Conservation (phyloP, 352 stramenopile genomes). For the Aphanomyces astaci region DNA sequence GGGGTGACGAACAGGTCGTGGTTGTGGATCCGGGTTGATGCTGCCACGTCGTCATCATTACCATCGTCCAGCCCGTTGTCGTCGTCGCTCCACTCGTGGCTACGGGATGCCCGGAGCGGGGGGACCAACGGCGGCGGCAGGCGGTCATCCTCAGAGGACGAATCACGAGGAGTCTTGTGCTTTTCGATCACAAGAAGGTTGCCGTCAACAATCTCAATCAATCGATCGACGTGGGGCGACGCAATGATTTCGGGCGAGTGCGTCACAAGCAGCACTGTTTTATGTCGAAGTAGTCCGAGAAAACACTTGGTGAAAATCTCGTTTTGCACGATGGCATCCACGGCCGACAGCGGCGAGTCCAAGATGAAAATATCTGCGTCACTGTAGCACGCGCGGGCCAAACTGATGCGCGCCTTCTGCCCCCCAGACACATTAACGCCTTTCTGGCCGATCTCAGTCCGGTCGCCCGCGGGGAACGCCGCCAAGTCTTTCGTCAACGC, state of each 20-base stretch:
- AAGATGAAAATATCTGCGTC: conserved; percentile 77
- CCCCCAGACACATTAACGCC: conserved; percentile 17
- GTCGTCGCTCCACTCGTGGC: too few species aligned
- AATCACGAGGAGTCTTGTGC: not conserved
- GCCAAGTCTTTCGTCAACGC: conserved; percentile 64
- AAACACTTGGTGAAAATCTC: conserved; percentile 84
- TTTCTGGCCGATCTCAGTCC: conserved; percentile 21
- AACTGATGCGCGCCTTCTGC: conserved; percentile 16
- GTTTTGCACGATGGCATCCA: conserved; percentile 80
- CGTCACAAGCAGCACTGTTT: conserved; percentile 74
- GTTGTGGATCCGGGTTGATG: not conserved
- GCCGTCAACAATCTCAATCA: conserved; percentile 25
- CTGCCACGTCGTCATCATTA: not conserved
- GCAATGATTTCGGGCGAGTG: conserved; percentile 31
- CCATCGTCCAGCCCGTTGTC: too few species aligned
- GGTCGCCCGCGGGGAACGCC: conserved; percentile 37
- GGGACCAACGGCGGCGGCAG: not conserved
- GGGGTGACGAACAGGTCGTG: not conserved
- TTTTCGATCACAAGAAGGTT: conserved; percentile 14
- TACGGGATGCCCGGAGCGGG: too few species aligned
- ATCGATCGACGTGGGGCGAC: not conserved
- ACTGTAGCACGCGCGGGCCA: conserved; percentile 16
- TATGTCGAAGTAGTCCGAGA: conserved; percentile 32
- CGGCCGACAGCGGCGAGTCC: conserved; percentile 81
- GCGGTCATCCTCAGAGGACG: not conserved